Base-by-base conservation (phyloP, 306 rosid species). In the Carpinus fangiana region DNA sequence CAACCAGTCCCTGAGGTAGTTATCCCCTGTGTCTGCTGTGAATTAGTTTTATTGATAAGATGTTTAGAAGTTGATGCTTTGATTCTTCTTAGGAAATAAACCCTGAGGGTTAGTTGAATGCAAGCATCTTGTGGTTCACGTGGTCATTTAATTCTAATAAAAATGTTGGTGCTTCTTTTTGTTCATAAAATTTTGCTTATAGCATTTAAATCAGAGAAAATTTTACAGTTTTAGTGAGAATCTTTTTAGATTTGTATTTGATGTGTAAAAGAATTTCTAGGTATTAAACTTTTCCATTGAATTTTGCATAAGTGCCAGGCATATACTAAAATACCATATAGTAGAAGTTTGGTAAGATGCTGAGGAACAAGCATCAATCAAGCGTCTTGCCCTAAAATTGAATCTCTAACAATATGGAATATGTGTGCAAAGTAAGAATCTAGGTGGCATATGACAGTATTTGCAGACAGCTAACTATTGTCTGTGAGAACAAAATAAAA, bases 1-100 rank as follows among this genome's bases (percentile, higher is more conserved):
- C 80, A 89, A 85, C 96, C 98, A 8, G 81, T 93, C 80, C 94
- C 98, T 11, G 85, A 86, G 98, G 98, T 93, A 81, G 77, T 52
- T 46, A 46, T 38, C 16, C 45, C 48, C 4, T 21, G 2, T 17
- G 7, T 43, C 57, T 20, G 0, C 20, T 73, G 43, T 84, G 64
- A 55, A 73, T 51, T 14, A 50, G n/a, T 59, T 74, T 70, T 74
- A 21, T 51, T 71, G 79, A 84, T 14, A 80, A 75, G 60, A 23
- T 71, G 45, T 31, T 34, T 62, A 31, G 13, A 62, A 62, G 12
- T 62, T 62, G 8, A 12, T 31, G 69, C 41, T 28, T 21, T 28
- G 45, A 61, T 12, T 13, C 14, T 5, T 28, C 68, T 61, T 61
- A 31, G 68, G 18, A 61, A 11, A 11, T 61, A 31, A 31, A 26